A percentile compares a stretch with the other conserved stretches of the same genome.
phyloP scores from a whole-genome alignment of 2,329 filamentous ascomycete genomes.

The Colletotrichum musicola region DNA sequence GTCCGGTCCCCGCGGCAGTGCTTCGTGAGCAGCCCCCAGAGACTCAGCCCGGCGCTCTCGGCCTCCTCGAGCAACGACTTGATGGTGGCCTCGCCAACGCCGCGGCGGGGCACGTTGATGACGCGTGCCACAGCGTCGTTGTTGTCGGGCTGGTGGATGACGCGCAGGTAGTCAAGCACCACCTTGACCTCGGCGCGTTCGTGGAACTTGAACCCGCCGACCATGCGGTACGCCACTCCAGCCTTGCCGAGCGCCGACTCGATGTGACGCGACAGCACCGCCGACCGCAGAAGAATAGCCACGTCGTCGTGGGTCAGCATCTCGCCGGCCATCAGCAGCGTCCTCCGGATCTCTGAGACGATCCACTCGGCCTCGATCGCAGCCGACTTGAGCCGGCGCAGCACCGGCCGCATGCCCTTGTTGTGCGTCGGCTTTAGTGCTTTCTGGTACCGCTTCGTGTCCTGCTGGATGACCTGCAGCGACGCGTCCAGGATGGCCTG shows the following conservation, averaged over 20 bases:
- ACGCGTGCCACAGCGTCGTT: constrained; percentile 88
- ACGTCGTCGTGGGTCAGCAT: constrained; percentile 83
- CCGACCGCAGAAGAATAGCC: constrained; percentile 88
- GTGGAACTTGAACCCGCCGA: constrained; percentile 90
- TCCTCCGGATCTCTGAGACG: constrained; percentile 82
- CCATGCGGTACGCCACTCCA: constrained; percentile 91
- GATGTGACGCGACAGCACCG: constrained; percentile 85
- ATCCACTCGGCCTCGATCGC: constrained; percentile 88
- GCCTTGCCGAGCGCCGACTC: constrained; percentile 84
- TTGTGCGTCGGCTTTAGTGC: constrained; percentile 83
- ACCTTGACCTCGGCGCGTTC: constrained; percentile 91
- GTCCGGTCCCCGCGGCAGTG: constrained; percentile 64
- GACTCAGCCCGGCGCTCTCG: constrained; percentile 73
- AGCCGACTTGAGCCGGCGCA: constrained; percentile 79
- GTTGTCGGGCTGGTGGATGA: constrained; percentile 86
- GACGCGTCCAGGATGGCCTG: constrained; percentile 85
- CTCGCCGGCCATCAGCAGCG: constrained; percentile 76
- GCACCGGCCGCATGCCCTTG: constrained; percentile 82
- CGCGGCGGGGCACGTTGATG: constrained; percentile 85
- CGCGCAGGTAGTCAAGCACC: constrained; percentile 87
- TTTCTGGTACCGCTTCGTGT: constrained; percentile 84
- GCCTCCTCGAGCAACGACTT: constrained; percentile 82
- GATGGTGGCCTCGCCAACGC: constrained; percentile 84
- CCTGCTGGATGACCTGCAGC: constrained; percentile 90
- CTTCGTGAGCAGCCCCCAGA: constrained; percentile 79